Evolutionary conservation across 176 grass and related monocot genomes (phyloP).

Genomic region (Puccinellia tenuiflora): DNA sequence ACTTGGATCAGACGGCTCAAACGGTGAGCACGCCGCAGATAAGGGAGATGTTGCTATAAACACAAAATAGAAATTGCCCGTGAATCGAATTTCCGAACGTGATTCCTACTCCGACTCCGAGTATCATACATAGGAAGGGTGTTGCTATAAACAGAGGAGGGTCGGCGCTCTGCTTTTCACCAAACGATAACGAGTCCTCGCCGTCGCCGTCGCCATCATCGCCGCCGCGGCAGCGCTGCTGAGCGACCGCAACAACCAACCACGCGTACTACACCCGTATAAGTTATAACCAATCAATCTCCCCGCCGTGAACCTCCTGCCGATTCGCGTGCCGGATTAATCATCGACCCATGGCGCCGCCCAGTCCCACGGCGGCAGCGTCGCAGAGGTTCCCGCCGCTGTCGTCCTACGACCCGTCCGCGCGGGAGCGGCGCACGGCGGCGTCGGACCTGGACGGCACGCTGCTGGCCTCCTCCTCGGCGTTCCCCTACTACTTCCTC

Average conservation of each 20-base stretch:
- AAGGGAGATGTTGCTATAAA: no score
- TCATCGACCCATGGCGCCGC: not conserved
- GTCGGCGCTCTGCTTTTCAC: not conserved
- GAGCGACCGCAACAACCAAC: not conserved
- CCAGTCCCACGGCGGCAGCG: not conserved
- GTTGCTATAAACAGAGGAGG: not conserved
- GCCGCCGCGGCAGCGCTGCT: not conserved
- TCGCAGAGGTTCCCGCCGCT: constrained; percentile 44
- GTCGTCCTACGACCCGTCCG: constrained; percentile 12
- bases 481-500: constrained; percentile 97
- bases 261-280: not conserved
- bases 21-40: no score
- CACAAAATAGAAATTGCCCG: no score
- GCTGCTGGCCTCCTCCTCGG: constrained; percentile 59
- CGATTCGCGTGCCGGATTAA: not conserved
- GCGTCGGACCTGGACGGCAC: constrained; percentile 84
- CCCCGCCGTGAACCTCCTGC: not conserved
- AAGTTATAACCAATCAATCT: not conserved
- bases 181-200: not conserved
- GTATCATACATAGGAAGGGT: not conserved
- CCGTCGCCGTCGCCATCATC: not conserved
- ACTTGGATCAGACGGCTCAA: no score
- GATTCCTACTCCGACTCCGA: not conserved
- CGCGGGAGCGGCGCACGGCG: not conserved
- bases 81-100: not conserved